Evolutionary conservation across 192 early-diverging fungal genomes (phyloP).

Genomic region (Coemansia sp.): DNA sequence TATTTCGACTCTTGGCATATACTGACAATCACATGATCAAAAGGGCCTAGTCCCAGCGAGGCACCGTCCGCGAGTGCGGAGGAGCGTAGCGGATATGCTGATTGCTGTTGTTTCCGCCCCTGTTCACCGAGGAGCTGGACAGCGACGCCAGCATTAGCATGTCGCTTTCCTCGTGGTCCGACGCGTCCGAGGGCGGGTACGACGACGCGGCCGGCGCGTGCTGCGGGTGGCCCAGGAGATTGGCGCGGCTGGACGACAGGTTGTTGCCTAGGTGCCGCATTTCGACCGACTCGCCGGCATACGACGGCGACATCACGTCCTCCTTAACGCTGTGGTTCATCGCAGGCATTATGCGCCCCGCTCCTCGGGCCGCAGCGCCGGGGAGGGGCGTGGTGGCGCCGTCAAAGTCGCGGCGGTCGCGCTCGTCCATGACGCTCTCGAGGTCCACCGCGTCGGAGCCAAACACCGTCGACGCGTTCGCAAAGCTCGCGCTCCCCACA

Average conservation of each 20-base stretch:
- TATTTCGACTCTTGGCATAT: neutral
- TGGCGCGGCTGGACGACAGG: slow-evolving; percentile 21
- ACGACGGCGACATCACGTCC: no score
- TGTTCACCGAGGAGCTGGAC: no score
- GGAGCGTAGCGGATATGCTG: neutral
- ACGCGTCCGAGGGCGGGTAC: neutral
- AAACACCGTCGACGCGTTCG: slow-evolving; percentile 36
- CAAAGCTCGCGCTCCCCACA: slow-evolving; percentile 18
- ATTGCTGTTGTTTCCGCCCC: neutral
- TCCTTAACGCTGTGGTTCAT: no score
- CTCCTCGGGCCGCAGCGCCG: neutral
- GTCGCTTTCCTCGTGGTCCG: slow-evolving; percentile 6
- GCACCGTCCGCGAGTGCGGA: slow-evolving; percentile 18
- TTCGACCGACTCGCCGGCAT: no score
- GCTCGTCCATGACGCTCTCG: slow-evolving; percentile 45
- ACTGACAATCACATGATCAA: neutral
- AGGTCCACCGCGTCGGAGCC: slow-evolving; percentile 30
- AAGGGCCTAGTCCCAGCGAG: slow-evolving; percentile 26
- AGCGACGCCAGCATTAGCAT: slow-evolving; percentile 9
- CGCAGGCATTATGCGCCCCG: slow-evolving; percentile 6
- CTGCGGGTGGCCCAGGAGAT: slow-evolving; percentile 35
- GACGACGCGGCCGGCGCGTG: slow-evolving; percentile 1
- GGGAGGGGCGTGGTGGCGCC: slow-evolving; percentile 32
- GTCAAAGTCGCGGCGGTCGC: slow-evolving; percentile 49
- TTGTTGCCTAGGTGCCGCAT: no score